Evolutionary conservation across 2,329 filamentous ascomycete genomes (phyloP).

Genomic region (Pseudopithomyces chartarum): DNA sequence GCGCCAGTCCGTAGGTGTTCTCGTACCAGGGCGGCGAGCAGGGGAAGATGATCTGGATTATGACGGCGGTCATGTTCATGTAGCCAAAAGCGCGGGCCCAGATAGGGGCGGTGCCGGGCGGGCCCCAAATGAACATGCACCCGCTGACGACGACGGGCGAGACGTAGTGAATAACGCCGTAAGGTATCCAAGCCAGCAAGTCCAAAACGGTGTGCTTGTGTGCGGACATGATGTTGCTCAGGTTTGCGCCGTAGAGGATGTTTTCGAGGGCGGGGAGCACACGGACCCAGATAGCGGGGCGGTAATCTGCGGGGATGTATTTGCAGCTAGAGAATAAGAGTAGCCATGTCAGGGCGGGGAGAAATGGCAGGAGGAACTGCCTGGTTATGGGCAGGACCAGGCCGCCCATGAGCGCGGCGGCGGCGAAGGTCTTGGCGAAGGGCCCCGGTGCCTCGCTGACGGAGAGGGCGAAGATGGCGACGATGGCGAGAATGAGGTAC

Average conservation of each 20-base stretch:
- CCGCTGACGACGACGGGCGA: slow-evolving; percentile 79
- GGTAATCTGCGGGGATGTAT: slow-evolving; percentile 89
- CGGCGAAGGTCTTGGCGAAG: slow-evolving; percentile 74
- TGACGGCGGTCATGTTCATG: slow-evolving; percentile 86
- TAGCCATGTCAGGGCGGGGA: slow-evolving; percentile 84
- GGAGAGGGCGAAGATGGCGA: slow-evolving; percentile 81
- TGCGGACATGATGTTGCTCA: slow-evolving; percentile 92
- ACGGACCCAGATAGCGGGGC: slow-evolving; percentile 93
- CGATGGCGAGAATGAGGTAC: slow-evolving; percentile 74
- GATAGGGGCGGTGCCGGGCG: slow-evolving; percentile 81
- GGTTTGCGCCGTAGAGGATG: slow-evolving; percentile 92
- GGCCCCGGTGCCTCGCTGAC: slow-evolving; percentile 81
- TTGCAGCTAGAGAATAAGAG: slow-evolving; percentile 92
- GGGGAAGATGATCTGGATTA: slow-evolving; percentile 87
- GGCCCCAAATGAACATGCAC: slow-evolving; percentile 85
- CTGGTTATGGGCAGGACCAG: slow-evolving; percentile 82
- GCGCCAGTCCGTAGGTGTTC: slow-evolving; percentile 86
- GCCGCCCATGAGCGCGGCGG: slow-evolving; percentile 69
- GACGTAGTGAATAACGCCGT: slow-evolving; percentile 88
- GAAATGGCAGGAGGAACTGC: slow-evolving; percentile 88
- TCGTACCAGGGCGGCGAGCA: slow-evolving; percentile 98
- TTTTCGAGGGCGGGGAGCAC: slow-evolving; percentile 94
- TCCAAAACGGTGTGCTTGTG: slow-evolving; percentile 85
- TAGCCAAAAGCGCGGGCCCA: slow-evolving; percentile 90
- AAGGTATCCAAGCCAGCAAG: slow-evolving; percentile 89